Evolutionary conservation across 257 asterid genomes (phyloP).

Genomic region (Scutellaria barbata): DNA sequence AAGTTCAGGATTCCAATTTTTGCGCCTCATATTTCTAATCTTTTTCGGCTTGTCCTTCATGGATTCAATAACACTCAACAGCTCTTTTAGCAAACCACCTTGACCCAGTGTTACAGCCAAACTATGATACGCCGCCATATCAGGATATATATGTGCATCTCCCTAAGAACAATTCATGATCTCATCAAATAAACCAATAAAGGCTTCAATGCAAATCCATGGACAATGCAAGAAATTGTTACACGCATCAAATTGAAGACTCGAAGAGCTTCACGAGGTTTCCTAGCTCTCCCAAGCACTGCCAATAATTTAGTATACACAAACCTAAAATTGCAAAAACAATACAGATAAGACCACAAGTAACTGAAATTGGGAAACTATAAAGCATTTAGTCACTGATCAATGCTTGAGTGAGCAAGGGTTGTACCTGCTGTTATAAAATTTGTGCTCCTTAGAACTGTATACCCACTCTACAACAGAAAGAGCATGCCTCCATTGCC

Average conservation of each 20-base stretch:
- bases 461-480: conserved; percentile 90
- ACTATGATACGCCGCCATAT: conserved; percentile 92
- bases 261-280: conserved; percentile 78
- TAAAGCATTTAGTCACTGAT: conserved; percentile 11
- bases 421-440: conserved; percentile 72
- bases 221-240: conserved; percentile 38
- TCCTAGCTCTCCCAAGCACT: conserved; percentile 78
- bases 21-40: conserved; percentile 56
- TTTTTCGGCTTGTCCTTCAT: conserved; percentile 83
- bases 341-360: conserved; percentile 24
- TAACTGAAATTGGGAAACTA: background rate
- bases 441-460: conserved; percentile 67
- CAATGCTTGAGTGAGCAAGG: conserved; percentile 15
- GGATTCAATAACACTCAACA: conserved; percentile 65
- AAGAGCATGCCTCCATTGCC: conserved; percentile 79
- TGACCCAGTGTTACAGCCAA: conserved; percentile 88
- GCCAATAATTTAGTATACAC: conserved; percentile 85
- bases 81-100: conserved; percentile 84
- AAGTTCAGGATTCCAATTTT: conserved; percentile 86
- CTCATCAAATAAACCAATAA: conserved; percentile 31
- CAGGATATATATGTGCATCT: conserved; percentile 79
- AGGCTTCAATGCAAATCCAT: conserved; percentile 10
- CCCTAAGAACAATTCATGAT: conserved; percentile 52
- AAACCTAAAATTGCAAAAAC: conserved; percentile 62
- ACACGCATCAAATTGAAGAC: conserved; percentile 87